Conservation (phyloP, 345 rosid genomes). For the Carallia pectinifolia region DNA sequence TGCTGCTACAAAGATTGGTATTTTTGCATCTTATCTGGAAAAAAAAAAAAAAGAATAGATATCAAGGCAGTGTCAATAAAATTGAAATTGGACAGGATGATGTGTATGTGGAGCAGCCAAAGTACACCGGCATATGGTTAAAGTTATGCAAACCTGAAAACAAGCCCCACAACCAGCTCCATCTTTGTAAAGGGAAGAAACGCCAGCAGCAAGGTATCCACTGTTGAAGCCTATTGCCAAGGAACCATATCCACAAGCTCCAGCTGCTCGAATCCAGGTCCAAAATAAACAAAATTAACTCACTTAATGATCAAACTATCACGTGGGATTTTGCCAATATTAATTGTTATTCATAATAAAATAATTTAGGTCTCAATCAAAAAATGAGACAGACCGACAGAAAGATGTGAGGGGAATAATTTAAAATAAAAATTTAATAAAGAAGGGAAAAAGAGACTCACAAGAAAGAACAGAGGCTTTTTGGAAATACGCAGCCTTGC, state of each 20-base stretch:
- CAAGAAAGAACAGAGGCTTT: conserved; percentile 65
- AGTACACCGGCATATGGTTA: no score
- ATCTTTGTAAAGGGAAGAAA: conserved; percentile 68
- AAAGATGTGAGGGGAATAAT: background rate
- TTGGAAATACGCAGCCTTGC: conserved; percentile 73
- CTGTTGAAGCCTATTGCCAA: conserved; percentile 56
- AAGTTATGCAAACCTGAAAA: conserved; percentile 49
- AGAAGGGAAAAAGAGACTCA: conserved; percentile 10
- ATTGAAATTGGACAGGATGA: no score
- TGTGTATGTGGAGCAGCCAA: no score
- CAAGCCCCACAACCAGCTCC: conserved; percentile 95
- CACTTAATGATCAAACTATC: conserved; percentile 17
- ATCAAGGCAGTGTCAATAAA: no score
- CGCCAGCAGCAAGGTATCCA: conserved; percentile 73
- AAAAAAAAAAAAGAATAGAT: no score
- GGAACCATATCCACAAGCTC: conserved; percentile 91
- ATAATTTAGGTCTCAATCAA: conserved; percentile 11
- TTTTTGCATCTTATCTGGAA: conserved; percentile 75
- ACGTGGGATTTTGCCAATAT: conserved; percentile 23
- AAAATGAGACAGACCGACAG: background rate
- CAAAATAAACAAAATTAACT: conserved; percentile 24
- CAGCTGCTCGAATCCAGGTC: conserved; percentile 51
- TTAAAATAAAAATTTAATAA: background rate
- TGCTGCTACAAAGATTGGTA: conserved; percentile 46
- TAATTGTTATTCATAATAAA: background rate